phyloP scores from a whole-genome alignment of 208 protist species.

The Novymonas esmeraldas region DNA sequence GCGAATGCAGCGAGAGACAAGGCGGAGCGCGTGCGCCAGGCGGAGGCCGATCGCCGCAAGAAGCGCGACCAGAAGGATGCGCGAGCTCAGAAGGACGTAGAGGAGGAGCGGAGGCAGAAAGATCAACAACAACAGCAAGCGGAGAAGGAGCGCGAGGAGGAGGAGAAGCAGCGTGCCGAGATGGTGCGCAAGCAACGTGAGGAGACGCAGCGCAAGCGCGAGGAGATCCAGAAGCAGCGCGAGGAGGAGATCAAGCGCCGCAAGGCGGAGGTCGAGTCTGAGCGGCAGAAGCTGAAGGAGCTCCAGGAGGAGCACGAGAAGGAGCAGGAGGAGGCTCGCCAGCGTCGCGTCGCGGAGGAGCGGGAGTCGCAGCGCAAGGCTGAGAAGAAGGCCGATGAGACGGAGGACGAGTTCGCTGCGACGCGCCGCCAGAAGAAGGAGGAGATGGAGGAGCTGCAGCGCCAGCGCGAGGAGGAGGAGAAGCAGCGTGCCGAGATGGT shows the following conservation, averaged over 20 bases:
- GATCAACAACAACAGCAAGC: constrained; percentile 11
- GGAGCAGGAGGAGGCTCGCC: constrained; percentile 34
- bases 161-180: constrained; percentile 36
- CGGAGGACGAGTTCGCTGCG: constrained; percentile 23
- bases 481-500: constrained; percentile 36
- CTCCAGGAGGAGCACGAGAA: constrained; percentile 41
- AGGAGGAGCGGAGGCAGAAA: constrained; percentile 24
- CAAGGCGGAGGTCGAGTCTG: constrained; percentile 27
- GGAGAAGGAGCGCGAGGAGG: constrained; percentile 35
- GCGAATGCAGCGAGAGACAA: constrained; percentile 22
- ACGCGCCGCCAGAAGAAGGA: constrained; percentile 22
- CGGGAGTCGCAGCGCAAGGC: constrained; percentile 31
- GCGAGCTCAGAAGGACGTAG: constrained; percentile 17
- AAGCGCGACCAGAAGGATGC: constrained; percentile 23
- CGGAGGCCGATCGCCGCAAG: constrained; percentile 32
- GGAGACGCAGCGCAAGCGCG: constrained; percentile 29
- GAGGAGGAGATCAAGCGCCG: constrained; percentile 48
- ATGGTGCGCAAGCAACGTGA: constrained; percentile 33
- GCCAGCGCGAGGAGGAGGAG: constrained; percentile 33
- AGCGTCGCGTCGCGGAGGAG: constrained; percentile 35
- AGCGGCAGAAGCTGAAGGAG: constrained; percentile 41
- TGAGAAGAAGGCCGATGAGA: constrained; percentile 31
- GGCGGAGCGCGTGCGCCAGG: constrained; percentile 30
- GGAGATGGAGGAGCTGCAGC: constrained; percentile 24
- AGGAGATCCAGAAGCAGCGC: constrained; percentile 37